Percentiles rank a stretch among this genome's conserved stretches.
Conservation (phyloP, 2,329 filamentous ascomycete genomes). For the Verticillium alfalfae region DNA sequence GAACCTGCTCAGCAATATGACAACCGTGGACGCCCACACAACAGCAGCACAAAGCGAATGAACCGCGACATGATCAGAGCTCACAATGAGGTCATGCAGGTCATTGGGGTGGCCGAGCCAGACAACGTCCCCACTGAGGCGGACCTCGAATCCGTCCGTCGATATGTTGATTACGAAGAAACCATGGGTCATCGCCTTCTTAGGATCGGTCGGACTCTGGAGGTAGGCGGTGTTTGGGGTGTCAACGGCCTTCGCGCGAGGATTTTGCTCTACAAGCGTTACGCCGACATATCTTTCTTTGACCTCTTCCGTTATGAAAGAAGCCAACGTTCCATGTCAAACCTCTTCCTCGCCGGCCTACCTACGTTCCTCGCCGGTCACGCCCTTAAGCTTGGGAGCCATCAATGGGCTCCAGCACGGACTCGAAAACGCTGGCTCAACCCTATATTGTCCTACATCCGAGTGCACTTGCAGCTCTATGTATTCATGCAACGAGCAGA, state of each 20-base stretch:
- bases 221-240: conserved; percentile 43
- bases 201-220: conserved; percentile 24
- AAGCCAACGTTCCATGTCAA: conserved; percentile 22
- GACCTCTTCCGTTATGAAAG: conserved; percentile 30
- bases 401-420: conserved; percentile 10
- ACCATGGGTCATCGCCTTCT: conserved; percentile 34
- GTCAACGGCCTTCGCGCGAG: conserved; percentile 47
- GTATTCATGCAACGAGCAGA: conserved; percentile 47
- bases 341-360: conserved; percentile 30
- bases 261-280: conserved; percentile 48
- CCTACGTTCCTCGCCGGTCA: conserved; percentile 30
- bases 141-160: conserved; percentile 32
- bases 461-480: conserved; percentile 46
- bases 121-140: conserved; percentile 36
- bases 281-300: conserved; percentile 42
- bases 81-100: conserved; percentile 59
- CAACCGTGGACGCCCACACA: conserved; percentile 48
- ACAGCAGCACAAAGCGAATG: conserved; percentile 46
- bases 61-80: conserved; percentile 53
- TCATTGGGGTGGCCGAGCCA: conserved; percentile 57
- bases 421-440: conserved; percentile 12
- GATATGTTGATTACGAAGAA: conserved; percentile 43
- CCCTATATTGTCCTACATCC: conserved; percentile 28
- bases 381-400: conserved; percentile 20
- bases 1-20: conserved; percentile 46